Evolutionary conservation across 2,329 filamentous ascomycete genomes (phyloP).

Genomic region (Blastomyces silverae): DNA sequence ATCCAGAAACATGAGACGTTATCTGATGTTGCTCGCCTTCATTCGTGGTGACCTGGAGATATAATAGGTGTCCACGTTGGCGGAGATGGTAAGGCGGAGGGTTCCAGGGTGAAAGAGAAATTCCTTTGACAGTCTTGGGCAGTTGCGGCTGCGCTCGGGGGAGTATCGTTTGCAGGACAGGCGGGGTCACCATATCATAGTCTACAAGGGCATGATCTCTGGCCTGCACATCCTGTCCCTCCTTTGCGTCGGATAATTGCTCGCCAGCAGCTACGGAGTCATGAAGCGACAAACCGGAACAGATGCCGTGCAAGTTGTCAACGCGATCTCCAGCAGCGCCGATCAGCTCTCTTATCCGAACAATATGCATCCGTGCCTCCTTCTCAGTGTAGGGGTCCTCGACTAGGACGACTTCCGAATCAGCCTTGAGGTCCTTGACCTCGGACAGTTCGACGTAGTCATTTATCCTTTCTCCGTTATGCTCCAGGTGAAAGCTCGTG

Average conservation of each 20-base stretch:
- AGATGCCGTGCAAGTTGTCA: conserved; percentile 77
- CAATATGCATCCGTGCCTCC: conserved; percentile 89
- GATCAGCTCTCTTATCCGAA: conserved; percentile 85
- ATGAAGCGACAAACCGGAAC: conserved; percentile 78
- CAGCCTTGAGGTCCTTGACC: conserved; percentile 67
- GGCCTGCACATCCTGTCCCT: conserved; percentile 34
- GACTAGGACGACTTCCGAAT: conserved; percentile 73
- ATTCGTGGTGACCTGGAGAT: conserved; percentile 79
- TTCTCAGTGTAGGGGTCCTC: conserved; percentile 98
- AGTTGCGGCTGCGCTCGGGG: conserved; percentile 59
- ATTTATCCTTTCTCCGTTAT: conserved; percentile 82
- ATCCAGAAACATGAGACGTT: conserved; percentile 87
- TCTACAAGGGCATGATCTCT: conserved; percentile 55
- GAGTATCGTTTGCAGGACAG: conserved; percentile 63
- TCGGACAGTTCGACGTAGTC: conserved; percentile 91
- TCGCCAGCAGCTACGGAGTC: conserved; percentile 57
- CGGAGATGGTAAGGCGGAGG: conserved; percentile 86
- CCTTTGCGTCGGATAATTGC: conserved; percentile 39
- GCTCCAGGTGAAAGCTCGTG: conserved; percentile 96
- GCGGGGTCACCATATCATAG: conserved; percentile 69
- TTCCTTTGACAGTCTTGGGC: conserved; percentile 84
- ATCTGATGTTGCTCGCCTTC: conserved; percentile 94
- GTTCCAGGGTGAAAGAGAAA: conserved; percentile 91
- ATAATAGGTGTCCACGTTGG: conserved; percentile 86
- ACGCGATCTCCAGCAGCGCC: conserved; percentile 84